phyloP scores from a whole-genome alignment of 2,329 filamentous ascomycete species.

The Fusarium newnesense region DNA sequence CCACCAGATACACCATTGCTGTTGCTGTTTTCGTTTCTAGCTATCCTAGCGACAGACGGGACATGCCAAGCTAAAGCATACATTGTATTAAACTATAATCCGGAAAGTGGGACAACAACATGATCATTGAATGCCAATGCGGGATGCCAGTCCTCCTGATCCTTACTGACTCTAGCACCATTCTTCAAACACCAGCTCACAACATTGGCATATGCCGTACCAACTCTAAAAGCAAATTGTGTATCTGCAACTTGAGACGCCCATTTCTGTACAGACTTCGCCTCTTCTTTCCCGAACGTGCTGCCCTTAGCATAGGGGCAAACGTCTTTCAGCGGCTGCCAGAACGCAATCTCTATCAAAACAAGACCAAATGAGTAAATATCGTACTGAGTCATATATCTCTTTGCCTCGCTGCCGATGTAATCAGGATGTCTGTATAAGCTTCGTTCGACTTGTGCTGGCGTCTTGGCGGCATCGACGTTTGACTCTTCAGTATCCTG shows the following conservation, averaged over 20 bases:
- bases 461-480: not conserved
- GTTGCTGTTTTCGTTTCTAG: too few relatives aligned
- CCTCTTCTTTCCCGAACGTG: not conserved
- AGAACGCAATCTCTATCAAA: not conserved
- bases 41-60: too few relatives aligned
- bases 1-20: too few relatives aligned
- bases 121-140: not conserved
- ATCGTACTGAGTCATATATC: not conserved
- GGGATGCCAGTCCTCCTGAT: not conserved
- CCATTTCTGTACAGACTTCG: not conserved
- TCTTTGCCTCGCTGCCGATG: not conserved
- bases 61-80: too few relatives aligned
- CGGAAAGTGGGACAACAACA: not conserved
- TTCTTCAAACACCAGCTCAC: not conserved
- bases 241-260: fast-evolving
- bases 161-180: fast-evolving
- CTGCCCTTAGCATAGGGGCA: not conserved
- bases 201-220: not conserved
- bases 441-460: not conserved
- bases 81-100: not conserved
- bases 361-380: not conserved
- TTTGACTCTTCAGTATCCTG: not conserved
- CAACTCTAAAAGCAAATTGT: not conserved
- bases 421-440: not conserved
- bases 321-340: not conserved